Conservation (phyloP, 495 filamentous ascomycete species). For the Neurospora cerealis region DNA sequence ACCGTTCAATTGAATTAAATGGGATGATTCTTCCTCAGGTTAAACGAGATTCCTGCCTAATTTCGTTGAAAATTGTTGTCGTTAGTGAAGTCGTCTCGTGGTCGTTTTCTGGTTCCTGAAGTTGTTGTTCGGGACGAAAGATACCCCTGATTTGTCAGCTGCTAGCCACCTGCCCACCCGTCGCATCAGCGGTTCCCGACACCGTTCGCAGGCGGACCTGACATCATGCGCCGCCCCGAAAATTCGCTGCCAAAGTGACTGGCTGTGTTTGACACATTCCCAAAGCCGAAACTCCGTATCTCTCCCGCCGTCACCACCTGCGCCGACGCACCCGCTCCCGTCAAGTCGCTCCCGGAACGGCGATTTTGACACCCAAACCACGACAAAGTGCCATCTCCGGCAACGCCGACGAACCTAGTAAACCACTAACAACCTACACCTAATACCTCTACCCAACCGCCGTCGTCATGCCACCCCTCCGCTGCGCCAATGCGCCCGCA, state of each 20-base stretch:
- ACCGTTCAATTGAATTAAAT: background rate
- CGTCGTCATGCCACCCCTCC: constrained; percentile 21
- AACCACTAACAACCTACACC: background rate
- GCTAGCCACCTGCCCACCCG: background rate
- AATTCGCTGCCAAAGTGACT: constrained; percentile 21
- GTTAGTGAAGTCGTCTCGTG: too few species aligned
- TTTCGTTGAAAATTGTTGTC: background rate
- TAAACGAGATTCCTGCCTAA: background rate
- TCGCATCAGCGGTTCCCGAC: background rate
- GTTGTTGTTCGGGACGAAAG: background rate
- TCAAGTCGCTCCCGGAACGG: background rate
- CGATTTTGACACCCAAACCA: background rate
- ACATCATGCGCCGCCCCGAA: constrained; percentile 30
- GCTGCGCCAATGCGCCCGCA: constrained; percentile 27
- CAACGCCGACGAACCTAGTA: constrained; percentile 1
- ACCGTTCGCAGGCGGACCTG: constrained; percentile 10
- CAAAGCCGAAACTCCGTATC: background rate
- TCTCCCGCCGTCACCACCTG: background rate
- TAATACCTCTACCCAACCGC: background rate
- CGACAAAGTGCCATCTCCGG: background rate
- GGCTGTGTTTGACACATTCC: background rate
- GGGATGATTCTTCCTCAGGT: too few species aligned
- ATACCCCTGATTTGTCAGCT: constrained; percentile 9
- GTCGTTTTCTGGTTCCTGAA: background rate
- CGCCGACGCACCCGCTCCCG: background rate